Percentiles rank a stretch among this genome's conserved stretches.
Evolutionary conservation across 225 moss, liverwort and hornwort genomes (phyloP).

Genomic region (Physcomitrium patens): DNA sequence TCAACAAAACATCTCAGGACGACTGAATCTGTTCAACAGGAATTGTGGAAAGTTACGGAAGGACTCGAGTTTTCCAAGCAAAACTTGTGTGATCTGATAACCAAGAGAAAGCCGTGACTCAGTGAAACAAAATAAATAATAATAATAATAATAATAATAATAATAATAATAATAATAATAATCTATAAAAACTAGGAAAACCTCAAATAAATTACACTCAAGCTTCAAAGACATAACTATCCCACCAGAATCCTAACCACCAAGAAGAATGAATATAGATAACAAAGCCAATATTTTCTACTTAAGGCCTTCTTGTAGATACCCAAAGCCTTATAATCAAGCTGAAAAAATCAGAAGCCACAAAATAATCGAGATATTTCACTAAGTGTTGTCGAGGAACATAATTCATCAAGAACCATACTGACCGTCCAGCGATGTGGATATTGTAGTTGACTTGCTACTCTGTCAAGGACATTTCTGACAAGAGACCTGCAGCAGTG

Average conservation of each 20-base stretch:
- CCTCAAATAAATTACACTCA: constrained; percentile 4
- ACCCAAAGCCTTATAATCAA: background rate
- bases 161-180: background rate
- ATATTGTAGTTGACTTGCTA: constrained; percentile 73
- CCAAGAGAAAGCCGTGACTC: background rate
- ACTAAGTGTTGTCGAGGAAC: background rate
- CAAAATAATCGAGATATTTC: background rate
- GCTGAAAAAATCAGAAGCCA: background rate
- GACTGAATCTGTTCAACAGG: background rate
- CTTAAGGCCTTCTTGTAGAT: constrained; percentile 2
- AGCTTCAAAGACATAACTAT: background rate
- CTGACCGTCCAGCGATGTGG: constrained; percentile 80
- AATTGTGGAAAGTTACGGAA: background rate
- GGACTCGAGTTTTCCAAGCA: constrained; percentile 1
- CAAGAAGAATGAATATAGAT: background rate
- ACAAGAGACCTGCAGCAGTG: constrained; percentile 65
- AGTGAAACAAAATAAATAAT: background rate
- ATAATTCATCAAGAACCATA: constrained; percentile 11
- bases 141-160: background rate
- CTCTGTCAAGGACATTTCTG: constrained; percentile 65
- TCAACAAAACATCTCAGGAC: constrained; percentile 8
- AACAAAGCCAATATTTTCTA: background rate
- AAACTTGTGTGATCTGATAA: background rate
- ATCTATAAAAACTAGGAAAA: background rate
- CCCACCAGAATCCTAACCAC: constrained; percentile 5